A percentile compares a stretch with the other conserved stretches of the same genome.
Evolutionary conservation across 495 filamentous ascomycete genomes (phyloP).

Genomic region (Daldinia concentrica): DNA sequence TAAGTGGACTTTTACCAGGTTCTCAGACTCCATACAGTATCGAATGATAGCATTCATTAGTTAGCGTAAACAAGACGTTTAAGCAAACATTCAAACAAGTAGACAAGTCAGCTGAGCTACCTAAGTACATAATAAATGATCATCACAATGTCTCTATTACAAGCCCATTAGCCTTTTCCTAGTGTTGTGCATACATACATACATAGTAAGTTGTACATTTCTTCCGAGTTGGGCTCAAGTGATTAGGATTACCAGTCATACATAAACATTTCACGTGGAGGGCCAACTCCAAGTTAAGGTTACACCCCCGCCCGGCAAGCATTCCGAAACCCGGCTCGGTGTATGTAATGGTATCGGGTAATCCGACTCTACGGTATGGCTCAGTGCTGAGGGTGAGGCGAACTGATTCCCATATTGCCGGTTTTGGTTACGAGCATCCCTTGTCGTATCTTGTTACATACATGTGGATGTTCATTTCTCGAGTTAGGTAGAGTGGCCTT

Average conservation of each 20-base stretch:
- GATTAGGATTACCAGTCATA: background rate
- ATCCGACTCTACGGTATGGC: background rate
- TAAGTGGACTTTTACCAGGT: slow-evolving; percentile 1
- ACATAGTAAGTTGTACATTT: too few relatives aligned
- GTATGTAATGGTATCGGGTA: background rate
- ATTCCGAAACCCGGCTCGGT: background rate
- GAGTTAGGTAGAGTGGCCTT: background rate
- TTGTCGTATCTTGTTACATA: slow-evolving; percentile 3
- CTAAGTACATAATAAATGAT: too few relatives aligned
- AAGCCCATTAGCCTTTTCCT: too few relatives aligned
- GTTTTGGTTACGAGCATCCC: background rate
- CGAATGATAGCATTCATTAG: background rate
- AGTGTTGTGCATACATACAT: too few relatives aligned
- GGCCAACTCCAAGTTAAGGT: background rate
- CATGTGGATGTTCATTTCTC: slow-evolving; percentile 3
- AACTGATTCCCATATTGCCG: background rate
- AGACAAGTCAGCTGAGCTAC: background rate
- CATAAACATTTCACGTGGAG: too few relatives aligned
- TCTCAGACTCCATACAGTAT: slow-evolving; percentile 3
- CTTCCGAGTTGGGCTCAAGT: too few relatives aligned
- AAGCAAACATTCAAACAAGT: background rate
- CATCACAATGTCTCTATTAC: too few relatives aligned
- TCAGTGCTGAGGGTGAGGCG: slow-evolving; percentile 15
- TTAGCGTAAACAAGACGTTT: background rate
- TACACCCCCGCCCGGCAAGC: background rate